Percentiles rank a stretch among this genome's conserved stretches.
phyloP scores from a whole-genome alignment of 1,284 basidiomycete genomes.

The Heterobasidion parviporum region DNA sequence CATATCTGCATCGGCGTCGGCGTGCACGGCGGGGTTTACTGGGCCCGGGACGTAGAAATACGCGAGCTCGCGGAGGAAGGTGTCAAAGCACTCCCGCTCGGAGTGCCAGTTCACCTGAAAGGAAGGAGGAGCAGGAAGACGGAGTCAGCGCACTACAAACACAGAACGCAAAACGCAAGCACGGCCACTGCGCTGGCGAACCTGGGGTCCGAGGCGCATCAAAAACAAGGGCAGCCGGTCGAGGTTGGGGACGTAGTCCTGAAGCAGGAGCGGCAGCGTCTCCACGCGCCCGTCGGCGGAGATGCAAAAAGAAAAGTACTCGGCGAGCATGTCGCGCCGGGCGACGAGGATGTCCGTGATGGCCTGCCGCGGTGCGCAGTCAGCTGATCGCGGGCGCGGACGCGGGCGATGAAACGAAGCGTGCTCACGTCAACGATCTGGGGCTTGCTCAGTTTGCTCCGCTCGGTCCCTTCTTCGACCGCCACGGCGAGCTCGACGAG shows the following conservation, averaged over 20 bases:
- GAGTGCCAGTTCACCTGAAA: constrained; percentile 79
- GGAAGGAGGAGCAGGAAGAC: constrained; percentile 11
- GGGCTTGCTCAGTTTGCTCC: constrained; percentile 40
- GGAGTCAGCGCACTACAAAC: neutral
- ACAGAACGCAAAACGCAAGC: neutral
- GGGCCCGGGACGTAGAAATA: constrained; percentile 74
- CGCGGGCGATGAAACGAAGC: neutral
- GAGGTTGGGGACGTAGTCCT: constrained; percentile 80
- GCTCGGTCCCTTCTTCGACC: constrained; percentile 50
- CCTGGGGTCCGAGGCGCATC: constrained; percentile 81
- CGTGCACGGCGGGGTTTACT: constrained; percentile 19
- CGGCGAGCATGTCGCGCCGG: constrained; percentile 80
- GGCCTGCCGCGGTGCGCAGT: constrained; percentile 29
- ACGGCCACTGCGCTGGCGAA: constrained; percentile 22
- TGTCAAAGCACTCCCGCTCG: constrained; percentile 81
- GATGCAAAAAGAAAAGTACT: constrained; percentile 85
- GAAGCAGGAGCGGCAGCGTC: constrained; percentile 75
- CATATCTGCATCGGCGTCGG: neutral
- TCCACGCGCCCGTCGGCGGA: constrained; percentile 57
- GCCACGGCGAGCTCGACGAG: constrained; percentile 78
- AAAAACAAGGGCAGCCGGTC: constrained; percentile 81
- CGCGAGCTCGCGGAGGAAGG: constrained; percentile 83
- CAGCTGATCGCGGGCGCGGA: neutral
- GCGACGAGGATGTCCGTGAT: constrained; percentile 50
- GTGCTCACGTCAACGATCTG: constrained; percentile 65